Evolutionary conservation across 805 yeast species (phyloP), one percentile per base, ranked within the genome.

Genomic region (Suhomyces sp.): DNA sequence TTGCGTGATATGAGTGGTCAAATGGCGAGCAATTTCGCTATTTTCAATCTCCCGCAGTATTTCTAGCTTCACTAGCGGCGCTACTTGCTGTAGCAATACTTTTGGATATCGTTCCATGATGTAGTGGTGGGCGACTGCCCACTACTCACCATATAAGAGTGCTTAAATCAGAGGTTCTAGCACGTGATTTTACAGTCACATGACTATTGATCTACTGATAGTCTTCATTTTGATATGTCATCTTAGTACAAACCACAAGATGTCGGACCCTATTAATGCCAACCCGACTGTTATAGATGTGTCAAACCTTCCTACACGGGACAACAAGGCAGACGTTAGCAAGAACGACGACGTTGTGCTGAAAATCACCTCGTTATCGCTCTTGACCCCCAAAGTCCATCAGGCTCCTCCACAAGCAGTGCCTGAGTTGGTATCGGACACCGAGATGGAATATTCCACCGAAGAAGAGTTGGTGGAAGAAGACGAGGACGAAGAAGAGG

Each of bases 191-290:
- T n/a, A n/a, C n/a, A n/a, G n/a, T n/a, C 33, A 29, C 33, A 12
- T 5, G n/a, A 29, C 31, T 5, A 6, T 2, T 29, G 33, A 3
- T 29, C 12, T 29, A 29, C 13, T 12, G 33, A 29, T 29, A 27
- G 10, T 19, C 12, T 27, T 6, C 29, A 9, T 29, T 29, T 29
- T 10, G n/a, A 29, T 29, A 29, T 29, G 33, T 29, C 33, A 29
- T 29, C 33, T 29, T 29, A 12, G 15, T n/a, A 19, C 9, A 19
- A 10, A 38, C 26, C 27, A 6, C 8, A 56, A 22, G 42, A 88
- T 87, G 93, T 76, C 90, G 1, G 97, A 90, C 53, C 87, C 87
- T 17, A 86, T 93, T 54, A 93, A 93, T 69, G 96, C 97, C 29
- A 92, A 91, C 66, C 99, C 99, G 22, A 84, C 86, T 31, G 84